Percentiles rank a stretch among this genome's conserved stretches.
Evolutionary conservation across 805 yeast genomes (phyloP).

Genomic region (Brettanomyces bruxellensis): DNA sequence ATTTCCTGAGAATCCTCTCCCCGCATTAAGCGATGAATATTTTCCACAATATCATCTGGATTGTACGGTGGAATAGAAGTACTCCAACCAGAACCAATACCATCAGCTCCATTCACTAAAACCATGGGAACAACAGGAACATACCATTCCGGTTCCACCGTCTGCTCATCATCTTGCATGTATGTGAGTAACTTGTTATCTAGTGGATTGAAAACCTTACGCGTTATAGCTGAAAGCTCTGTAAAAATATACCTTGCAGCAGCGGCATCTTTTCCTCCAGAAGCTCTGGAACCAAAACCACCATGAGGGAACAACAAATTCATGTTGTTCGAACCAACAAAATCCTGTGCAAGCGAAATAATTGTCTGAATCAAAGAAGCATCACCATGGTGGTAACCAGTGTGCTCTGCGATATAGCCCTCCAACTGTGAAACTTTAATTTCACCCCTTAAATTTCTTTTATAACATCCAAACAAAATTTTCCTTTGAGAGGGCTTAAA

Average conservation of each 20-base stretch:
- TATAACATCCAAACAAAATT: slow-evolving; percentile 80
- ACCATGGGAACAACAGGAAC: slow-evolving; percentile 90
- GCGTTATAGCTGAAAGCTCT: slow-evolving; percentile 66
- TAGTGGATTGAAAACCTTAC: slow-evolving; percentile 64
- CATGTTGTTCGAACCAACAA: slow-evolving; percentile 85
- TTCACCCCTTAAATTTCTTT: slow-evolving; percentile 66
- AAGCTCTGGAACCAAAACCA: slow-evolving; percentile 90
- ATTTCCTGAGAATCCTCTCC: slow-evolving; percentile 63
- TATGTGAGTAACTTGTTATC: slow-evolving; percentile 76
- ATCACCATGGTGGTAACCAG: slow-evolving; percentile 96
- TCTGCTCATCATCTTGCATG: slow-evolving; percentile 84
- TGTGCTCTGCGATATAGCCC: slow-evolving; percentile 80
- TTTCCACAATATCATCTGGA: slow-evolving; percentile 72
- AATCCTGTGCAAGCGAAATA: slow-evolving; percentile 90
- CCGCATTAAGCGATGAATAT: slow-evolving; percentile 63
- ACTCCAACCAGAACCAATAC: slow-evolving; percentile 99
- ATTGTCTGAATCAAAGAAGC: slow-evolving; percentile 81
- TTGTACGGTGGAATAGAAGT: slow-evolving; percentile 86
- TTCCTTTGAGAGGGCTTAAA: slow-evolving; percentile 96
- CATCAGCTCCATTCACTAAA: slow-evolving; percentile 94
- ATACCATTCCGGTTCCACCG: slow-evolving; percentile 95
- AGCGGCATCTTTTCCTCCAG: slow-evolving; percentile 98
- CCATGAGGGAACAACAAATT: slow-evolving; percentile 85
- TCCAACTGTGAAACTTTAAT: slow-evolving; percentile 86
- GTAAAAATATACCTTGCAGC: slow-evolving; percentile 96